Evolutionary conservation across 805 yeast species (phyloP), one percentile per base, ranked within the genome.

Genomic region (Candida xyloterini): DNA sequence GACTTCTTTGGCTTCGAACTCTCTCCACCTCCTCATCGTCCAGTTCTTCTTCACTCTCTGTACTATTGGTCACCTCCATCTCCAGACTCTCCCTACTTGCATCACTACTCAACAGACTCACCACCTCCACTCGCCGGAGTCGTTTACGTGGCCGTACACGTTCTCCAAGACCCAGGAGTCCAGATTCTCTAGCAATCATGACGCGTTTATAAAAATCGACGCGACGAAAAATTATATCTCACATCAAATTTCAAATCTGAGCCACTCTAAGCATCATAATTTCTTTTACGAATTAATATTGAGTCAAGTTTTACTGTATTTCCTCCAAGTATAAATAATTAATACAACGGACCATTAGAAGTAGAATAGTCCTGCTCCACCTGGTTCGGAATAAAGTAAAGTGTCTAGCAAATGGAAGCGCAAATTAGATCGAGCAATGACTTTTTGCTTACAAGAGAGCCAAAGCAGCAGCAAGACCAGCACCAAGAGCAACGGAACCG

Each of bases 381-480:
- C 40, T 35, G 34, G 38, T 13, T 27, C 15, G 47, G 26, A 32
- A 32, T 31, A 15, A 30, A 10, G 31, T 32, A 25, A 18, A 18
- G 20, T 27, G 33, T 38, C 36, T 33, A 33, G 43, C 43, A 34
- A 33, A 29, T 38, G 36, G 27, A 30, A 38, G 42, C 42, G 42
- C 35, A 32, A 16, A 22, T 31, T 18, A 25, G 20, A 39, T 33
- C 38, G 38, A 33, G 15, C 18, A n/a, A 24, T 20, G 30, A 18
- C 30, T 34, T 26, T 20, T 15, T 15, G 43, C 60, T 60, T 64
- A 65, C 51, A 65, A 57, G 45, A 65, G 53, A 56, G 70, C 68
- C 39, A 81, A 80, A 75, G 87, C 90, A 60, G 89, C 90, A 53
- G 89, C 90, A 55, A 84, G 85, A 63, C 81, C 86, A 57, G 85